Evolutionary conservation across 164 flowering plant genomes (phyloP), one percentile per base, ranked within the genome.

Genomic region (Nelumbo lutea): DNA sequence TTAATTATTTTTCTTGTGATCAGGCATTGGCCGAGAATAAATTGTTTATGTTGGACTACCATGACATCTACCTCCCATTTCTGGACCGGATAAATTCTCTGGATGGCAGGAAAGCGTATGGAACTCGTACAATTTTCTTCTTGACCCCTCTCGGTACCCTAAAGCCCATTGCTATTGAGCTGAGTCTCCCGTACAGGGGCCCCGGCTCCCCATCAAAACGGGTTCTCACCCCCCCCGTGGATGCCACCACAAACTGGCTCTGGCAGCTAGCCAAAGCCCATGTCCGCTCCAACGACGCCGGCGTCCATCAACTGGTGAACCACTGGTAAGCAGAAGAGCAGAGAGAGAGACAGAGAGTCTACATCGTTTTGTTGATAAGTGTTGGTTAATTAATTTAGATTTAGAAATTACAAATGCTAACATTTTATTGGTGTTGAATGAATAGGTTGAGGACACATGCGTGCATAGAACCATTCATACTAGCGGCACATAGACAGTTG

Each of bases 121-220:
- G 90, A 5, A 88, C 99, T 9, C 87, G 99, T 0, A 88, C 98
- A 14, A 59, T 96, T 3, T 88, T 84, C 71, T 88, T 86, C 88
- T 76, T 84, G 77, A 82, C 88, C 39, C 61, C 75, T 3, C 15
- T 61, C 1, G 96, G 93, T 6, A 87, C 98, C 1, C 85, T 96
- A 2, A 93, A 85, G 77, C 98, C 98, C 6, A 78, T 96, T 9
- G 99, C 97, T 4, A 92, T 96, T 4, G 99, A 96, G 82, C 96
- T 96, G 14, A 86, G 88, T 80, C 86, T 91, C 11, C 88, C 97
- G 1, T 60, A 62, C 0, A 1, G 75, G 0, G 74, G 82, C 4
- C 79, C 84, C n/a, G 70, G 58, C 38, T 39, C 80, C 3, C 72
- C 67, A 6, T 74, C 87, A 1, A 90, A 89, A 77, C 84, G 89